A percentile compares a stretch with the other conserved stretches of the same genome.
Evolutionary conservation across 1,284 basidiomycete species (phyloP).

Genomic region (Cystobasidium pallidum): DNA sequence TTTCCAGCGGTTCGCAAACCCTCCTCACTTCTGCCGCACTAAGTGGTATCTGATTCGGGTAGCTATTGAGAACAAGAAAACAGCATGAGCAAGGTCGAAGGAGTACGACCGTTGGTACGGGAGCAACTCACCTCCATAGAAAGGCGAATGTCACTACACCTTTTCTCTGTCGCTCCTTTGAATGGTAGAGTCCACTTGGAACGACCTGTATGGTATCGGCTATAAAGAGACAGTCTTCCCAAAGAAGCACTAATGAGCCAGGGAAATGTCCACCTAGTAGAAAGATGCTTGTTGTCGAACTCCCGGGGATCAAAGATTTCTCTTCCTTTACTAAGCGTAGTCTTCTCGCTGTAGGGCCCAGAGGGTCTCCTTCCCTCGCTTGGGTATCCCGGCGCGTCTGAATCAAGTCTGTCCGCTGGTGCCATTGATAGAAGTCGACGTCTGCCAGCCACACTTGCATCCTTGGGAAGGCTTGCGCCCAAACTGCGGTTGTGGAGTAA

Average conservation of each 20-base stretch:
- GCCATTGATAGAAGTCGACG: conserved; percentile 47
- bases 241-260: conserved; percentile 47
- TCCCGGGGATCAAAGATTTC: conserved; percentile 16
- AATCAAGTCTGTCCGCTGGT: conserved; percentile 43
- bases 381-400: neutral
- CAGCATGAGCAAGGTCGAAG: neutral
- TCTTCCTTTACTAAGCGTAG: conserved; percentile 19
- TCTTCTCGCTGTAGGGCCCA: neutral
- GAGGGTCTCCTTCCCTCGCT: neutral
- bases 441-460: conserved; percentile 47
- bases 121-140: conserved; percentile 45
- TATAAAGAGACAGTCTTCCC: conserved; percentile 47
- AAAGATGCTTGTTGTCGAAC: conserved; percentile 23
- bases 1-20: conserved; percentile 46
- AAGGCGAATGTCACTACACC: conserved; percentile 45
- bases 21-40: conserved; percentile 41
- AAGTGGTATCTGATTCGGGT: conserved; percentile 49
- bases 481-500: conserved; percentile 46
- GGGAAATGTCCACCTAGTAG: conserved; percentile 49
- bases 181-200: conserved; percentile 48
- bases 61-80: conserved; percentile 27
- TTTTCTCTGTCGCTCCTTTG: conserved; percentile 39
- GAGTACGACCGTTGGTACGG: neutral
- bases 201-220: conserved; percentile 49
- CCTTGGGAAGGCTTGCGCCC: conserved; percentile 45